These are phyloP conservation scores for Tetrahymena malaccensis DNA, from an alignment of 73 alveolate genomes.

Conservation along the genomic window DNA sequence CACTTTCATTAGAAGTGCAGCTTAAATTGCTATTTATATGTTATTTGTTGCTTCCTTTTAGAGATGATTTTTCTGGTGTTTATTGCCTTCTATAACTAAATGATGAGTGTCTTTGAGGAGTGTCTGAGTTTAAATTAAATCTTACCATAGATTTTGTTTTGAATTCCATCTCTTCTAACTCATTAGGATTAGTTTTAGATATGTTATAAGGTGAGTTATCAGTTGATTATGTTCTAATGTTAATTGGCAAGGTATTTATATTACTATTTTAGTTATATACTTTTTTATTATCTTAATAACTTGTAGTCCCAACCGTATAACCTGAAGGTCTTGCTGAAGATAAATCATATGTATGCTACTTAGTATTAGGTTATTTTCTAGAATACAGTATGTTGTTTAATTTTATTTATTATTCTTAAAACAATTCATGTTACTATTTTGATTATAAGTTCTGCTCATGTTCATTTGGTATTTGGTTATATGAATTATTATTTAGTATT, in stretches of 20 bases:
- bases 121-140: not conserved
- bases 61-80: not conserved
- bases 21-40: not conserved
- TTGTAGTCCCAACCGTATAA: not conserved
- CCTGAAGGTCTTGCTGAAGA: not conserved
- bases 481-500: not conserved
- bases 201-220: not conserved
- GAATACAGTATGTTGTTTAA: not conserved
- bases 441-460: not conserved
- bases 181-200: not conserved
- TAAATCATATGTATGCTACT: not conserved
- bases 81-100: not conserved
- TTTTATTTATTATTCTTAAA: not conserved
- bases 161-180: not conserved
- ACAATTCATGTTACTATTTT: not conserved
- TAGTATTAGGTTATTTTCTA: not conserved
- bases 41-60: not conserved
- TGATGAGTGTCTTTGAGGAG: not conserved
- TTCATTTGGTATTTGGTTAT: not conserved
- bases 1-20: not conserved
- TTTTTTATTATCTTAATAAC: not conserved
- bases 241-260: not conserved
- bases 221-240: not conserved
- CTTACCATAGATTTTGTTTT: not conserved
- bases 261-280: not conserved